Percentiles rank a stretch among this genome's conserved stretches.
These are phyloP conservation scores for Globisporangium cederbergense DNA, from an alignment of 352 stramenopile genomes.

Conservation along the genomic window DNA sequence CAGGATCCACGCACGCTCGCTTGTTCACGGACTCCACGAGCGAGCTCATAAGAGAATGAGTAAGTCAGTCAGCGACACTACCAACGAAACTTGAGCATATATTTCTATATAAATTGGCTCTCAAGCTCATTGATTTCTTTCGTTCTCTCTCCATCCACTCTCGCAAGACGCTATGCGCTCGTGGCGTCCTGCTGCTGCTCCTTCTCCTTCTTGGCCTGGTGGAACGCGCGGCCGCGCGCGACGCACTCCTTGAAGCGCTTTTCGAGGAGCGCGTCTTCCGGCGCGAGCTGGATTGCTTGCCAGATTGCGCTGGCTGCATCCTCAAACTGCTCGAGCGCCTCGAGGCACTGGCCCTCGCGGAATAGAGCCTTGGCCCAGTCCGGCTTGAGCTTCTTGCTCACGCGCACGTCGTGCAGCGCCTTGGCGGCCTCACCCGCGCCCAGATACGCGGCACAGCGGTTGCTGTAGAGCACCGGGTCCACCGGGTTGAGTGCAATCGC, in stretches of 20 bases:
- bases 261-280: conserved; percentile 70
- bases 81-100: neutral
- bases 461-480: conserved; percentile 73
- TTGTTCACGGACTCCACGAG: too few relatives aligned
- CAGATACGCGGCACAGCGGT: conserved; percentile 74
- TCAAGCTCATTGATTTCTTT: neutral
- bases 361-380: conserved; percentile 83
- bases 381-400: conserved; percentile 79
- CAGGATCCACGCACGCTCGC: neutral
- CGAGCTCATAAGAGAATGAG: too few relatives aligned
- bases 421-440: conserved; percentile 53
- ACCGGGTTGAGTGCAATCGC: conserved; percentile 55
- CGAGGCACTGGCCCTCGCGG: conserved; percentile 81
- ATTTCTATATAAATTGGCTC: neutral
- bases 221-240: conserved; percentile 54
- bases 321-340: conserved; percentile 68
- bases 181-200: neutral
- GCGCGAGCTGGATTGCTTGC: conserved; percentile 68
- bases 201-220: conserved; percentile 39
- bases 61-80: too few relatives aligned
- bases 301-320: conserved; percentile 74
- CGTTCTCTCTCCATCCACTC: neutral
- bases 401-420: conserved; percentile 69
- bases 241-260: conserved; percentile 83
- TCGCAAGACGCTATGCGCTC: conserved; percentile 13